phyloP scores from a whole-genome alignment of 2,329 filamentous ascomycete species.

The Pyrenochaeta sp. region DNA sequence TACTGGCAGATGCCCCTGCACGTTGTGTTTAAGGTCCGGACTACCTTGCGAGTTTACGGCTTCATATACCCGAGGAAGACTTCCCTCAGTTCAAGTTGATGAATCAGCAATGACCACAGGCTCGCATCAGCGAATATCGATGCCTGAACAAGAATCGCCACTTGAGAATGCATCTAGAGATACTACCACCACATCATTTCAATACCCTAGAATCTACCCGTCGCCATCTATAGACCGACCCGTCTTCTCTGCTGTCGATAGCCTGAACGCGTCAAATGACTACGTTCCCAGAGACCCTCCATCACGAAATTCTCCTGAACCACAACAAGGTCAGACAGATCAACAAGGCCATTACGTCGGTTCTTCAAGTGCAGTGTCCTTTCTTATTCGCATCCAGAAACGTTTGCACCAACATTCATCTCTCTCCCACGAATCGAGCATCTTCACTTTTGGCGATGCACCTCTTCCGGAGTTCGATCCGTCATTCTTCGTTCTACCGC shows the following conservation, averaged over 20 bases:
- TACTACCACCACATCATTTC: conserved; percentile 24
- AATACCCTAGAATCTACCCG: conserved; percentile 26
- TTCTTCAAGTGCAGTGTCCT: conserved; percentile 58
- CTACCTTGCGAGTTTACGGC: conserved; percentile 60
- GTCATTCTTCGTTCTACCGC: conserved; percentile 54
- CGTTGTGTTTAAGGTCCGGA: conserved; percentile 40
- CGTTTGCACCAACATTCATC: conserved; percentile 54
- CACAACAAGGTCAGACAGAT: conserved; percentile 52
- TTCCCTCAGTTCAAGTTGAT: conserved; percentile 52
- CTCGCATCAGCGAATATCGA: conserved; percentile 23
- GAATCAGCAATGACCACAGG: conserved; percentile 35
- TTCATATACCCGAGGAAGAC: conserved; percentile 58
- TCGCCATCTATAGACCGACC: conserved; percentile 24
- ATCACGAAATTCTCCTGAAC: conserved; percentile 57
- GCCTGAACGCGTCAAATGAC: conserved; percentile 23
- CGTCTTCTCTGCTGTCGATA: conserved; percentile 20
- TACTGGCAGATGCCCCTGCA: conserved; percentile 47
- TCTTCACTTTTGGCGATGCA: conserved; percentile 62
- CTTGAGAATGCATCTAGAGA: conserved; percentile 17
- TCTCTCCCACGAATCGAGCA: conserved; percentile 52
- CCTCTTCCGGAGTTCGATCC: conserved; percentile 57
- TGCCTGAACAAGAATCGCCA: conserved; percentile 16
- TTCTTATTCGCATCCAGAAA: conserved; percentile 61
- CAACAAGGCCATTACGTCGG: conserved; percentile 60
- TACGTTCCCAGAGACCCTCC: conserved; percentile 28